Conservation (phyloP, 2,329 filamentous ascomycete genomes). For the Ophiostoma triangulosporum region DNA sequence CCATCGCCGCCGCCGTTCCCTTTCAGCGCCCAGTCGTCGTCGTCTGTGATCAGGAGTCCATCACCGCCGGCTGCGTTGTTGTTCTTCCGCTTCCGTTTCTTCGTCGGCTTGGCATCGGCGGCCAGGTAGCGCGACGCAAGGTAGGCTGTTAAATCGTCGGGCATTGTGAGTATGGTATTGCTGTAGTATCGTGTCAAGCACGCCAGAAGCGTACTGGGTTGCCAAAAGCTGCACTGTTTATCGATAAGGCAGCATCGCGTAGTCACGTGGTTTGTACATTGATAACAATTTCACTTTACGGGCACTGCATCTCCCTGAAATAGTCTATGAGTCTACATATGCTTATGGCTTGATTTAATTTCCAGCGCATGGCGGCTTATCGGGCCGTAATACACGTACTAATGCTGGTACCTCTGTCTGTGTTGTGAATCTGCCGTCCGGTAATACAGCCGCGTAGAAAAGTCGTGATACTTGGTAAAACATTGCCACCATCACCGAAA, state of each 20-base stretch:
- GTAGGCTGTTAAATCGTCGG: constrained; percentile 61
- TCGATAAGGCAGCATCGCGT: neutral
- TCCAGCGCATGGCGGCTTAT: too few relatives aligned
- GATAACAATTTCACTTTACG: too few relatives aligned
- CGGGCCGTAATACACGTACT: too few relatives aligned
- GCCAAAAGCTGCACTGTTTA: neutral
- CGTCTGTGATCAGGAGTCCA: constrained; percentile 51
- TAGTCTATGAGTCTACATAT: too few relatives aligned
- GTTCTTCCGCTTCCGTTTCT: constrained; percentile 52
- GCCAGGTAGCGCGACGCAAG: constrained; percentile 84
- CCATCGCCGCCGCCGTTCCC: constrained; percentile 29
- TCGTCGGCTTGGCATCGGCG: constrained; percentile 43
- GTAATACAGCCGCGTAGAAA: too few relatives aligned
- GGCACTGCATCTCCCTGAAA: too few relatives aligned
- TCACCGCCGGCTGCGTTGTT: constrained; percentile 18
- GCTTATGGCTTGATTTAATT: too few relatives aligned
- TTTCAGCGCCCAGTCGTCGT: constrained; percentile 38
- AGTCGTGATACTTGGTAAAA: too few relatives aligned
- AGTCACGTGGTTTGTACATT: neutral
- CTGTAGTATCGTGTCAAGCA: neutral
- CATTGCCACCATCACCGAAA: too few relatives aligned
- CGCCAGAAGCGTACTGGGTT: too few relatives aligned
- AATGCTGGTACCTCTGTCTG: too few relatives aligned
- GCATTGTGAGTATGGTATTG: constrained; percentile 24
- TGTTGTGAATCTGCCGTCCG: too few relatives aligned